Conservation (phyloP, 306 rosid genomes). For the Chamaecrista fasciculata region DNA sequence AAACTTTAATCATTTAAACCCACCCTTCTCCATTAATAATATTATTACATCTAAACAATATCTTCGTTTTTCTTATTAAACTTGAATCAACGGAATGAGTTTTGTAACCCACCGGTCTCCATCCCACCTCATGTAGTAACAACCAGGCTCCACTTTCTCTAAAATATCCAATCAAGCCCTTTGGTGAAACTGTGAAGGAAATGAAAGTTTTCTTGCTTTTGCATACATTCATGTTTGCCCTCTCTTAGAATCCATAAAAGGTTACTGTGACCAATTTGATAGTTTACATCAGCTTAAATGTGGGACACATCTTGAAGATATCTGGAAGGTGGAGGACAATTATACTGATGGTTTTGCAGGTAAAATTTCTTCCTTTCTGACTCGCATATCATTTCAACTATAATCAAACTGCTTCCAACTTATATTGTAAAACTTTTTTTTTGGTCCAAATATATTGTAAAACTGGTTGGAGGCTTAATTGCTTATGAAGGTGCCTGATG, state of each 20-base stretch:
- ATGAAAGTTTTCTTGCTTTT: constrained; percentile 17
- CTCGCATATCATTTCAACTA: background rate
- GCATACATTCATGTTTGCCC: background rate
- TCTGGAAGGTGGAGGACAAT: constrained; percentile 47
- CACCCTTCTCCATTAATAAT: no score
- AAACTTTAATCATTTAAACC: no score
- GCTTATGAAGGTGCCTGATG: background rate
- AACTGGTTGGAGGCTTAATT: background rate
- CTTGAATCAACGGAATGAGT: no score
- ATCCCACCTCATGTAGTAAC: no score
- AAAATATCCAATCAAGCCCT: no score
- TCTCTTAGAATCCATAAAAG: constrained; percentile 16
- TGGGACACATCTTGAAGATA: constrained; percentile 50
- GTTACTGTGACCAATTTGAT: constrained; percentile 41
- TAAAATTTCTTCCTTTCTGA: constrained; percentile 28
- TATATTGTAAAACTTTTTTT: background rate
- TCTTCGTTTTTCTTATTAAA: no score
- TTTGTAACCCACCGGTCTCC: no score
- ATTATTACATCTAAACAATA: no score
- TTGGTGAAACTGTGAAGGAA: no score
- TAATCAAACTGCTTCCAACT: constrained; percentile 13
- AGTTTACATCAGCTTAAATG: constrained; percentile 56
- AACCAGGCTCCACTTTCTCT: no score
- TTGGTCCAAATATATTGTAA: no score
- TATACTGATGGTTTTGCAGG: constrained; percentile 37